phyloP scores from a whole-genome alignment of 768 basidiomycete genomes.

The Tricholoma hemisulphureum region DNA sequence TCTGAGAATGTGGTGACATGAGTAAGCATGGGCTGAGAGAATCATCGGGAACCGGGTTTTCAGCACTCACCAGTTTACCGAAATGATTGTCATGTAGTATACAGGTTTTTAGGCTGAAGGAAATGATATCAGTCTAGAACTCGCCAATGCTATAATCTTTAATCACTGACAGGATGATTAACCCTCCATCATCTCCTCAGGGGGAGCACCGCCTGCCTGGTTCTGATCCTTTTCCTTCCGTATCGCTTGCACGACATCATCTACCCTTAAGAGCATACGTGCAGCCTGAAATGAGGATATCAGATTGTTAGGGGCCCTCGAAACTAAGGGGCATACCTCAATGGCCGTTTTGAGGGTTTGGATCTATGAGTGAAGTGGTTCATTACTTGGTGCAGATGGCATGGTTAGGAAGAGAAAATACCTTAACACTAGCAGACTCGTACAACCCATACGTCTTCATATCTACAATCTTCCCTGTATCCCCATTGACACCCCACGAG shows the following conservation, averaged over 20 bases:
- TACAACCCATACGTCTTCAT: conserved; percentile 94
- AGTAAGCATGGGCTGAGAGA: not conserved
- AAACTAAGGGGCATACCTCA: conserved; percentile 58
- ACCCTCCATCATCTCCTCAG: conserved; percentile 51
- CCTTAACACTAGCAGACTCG: conserved; percentile 96
- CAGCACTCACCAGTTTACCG: not conserved
- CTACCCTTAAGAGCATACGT: conserved; percentile 87
- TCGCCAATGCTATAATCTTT: not conserved
- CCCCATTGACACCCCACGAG: conserved; percentile 94
- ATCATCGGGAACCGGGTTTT: not conserved
- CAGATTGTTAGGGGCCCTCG: conserved; percentile 1
- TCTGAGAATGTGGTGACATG: not conserved
- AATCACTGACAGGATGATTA: conserved; percentile 1
- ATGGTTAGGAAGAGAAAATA: conserved; percentile 21
- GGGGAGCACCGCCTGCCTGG: conserved; percentile 40
- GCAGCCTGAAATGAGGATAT: conserved; percentile 54
- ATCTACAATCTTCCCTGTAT: conserved; percentile 93
- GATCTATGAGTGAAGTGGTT: conserved; percentile 46
- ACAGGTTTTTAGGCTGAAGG: not conserved
- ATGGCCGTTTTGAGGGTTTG: conserved; percentile 97
- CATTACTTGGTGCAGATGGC: not conserved
- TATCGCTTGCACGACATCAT: conserved; percentile 90
- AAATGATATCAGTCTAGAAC: not conserved
- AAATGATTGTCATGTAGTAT: not conserved
- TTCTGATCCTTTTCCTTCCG: conserved; percentile 68